These are phyloP conservation scores for Pseudocohnilembus persalinus DNA, from an alignment of 169 alveolate genomes.

Conservation along the genomic window DNA sequence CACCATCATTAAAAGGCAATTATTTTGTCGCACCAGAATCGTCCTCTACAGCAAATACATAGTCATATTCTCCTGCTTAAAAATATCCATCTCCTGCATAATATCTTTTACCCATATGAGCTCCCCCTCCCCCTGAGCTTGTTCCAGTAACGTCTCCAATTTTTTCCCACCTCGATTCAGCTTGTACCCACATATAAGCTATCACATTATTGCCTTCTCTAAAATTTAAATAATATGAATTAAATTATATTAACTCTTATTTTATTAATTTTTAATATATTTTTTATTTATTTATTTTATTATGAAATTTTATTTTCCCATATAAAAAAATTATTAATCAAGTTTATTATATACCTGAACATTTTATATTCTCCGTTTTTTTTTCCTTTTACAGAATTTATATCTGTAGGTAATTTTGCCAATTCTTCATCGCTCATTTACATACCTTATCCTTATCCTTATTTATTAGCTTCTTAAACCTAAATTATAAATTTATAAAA, in stretches of 20 bases:
- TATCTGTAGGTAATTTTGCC: conserved; percentile 1
- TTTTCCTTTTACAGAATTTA: neutral
- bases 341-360: too few relatives aligned
- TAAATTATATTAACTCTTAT: too few relatives aligned
- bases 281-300: too few relatives aligned
- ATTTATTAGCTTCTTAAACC: neutral
- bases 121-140: conserved; percentile 50
- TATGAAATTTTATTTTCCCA: too few relatives aligned
- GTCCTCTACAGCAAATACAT: conserved; percentile 88
- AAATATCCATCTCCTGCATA: conserved; percentile 85
- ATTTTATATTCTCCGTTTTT: neutral
- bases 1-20: conserved; percentile 82
- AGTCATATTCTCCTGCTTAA: conserved; percentile 88
- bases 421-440: neutral
- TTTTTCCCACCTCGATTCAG: conserved; percentile 80
- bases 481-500: too few relatives aligned
- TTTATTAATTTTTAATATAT: too few relatives aligned
- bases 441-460: too few relatives aligned
- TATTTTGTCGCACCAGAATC: conserved; percentile 75
- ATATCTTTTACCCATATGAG: conserved; percentile 43
- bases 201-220: conserved; percentile 76
- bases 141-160: conserved; percentile 86
- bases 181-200: conserved; percentile 84
- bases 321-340: too few relatives aligned
- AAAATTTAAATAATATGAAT: conserved; percentile 58